Base-by-base conservation (phyloP, 192 early-diverging fungal species). In the Entomortierella chlamydospora region DNA sequence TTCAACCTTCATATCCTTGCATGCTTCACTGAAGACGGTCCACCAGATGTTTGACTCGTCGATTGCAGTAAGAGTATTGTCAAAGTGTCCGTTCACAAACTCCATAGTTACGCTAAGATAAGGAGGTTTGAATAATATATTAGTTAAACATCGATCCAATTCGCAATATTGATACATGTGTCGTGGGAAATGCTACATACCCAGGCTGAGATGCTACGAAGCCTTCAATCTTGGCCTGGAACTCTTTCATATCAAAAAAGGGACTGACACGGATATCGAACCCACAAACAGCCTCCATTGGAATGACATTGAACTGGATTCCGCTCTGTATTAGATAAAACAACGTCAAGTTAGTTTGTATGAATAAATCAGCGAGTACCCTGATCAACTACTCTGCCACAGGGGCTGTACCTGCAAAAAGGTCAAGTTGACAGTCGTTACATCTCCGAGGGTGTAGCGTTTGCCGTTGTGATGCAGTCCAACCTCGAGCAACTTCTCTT, bases 261-360 rank as follows among this genome's bases (percentile, higher is more conserved):
- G 95, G 94, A 22, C 91, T 84, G 34, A 95, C 87, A 64, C 94
- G 90, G 51, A 94, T 91, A 70, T 95, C 95, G 60, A 94, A 88
- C 11, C 85, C 85, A n/a, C 84, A 90, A 25, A 68, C 81, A 11
- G 89, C 92, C 66, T 77, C 84, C 65, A 91, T 88, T 1, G 93
- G 95, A 20, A 96, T 91, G 0, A 96, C 93, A 61, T 96, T 96
- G 72, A 86, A 84, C 82, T 96, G 94, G 31, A 89, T 85, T 28
- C 93, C 92, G 10, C 87, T 80, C 82, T 87, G 62, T 5, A 62
- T 61, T 33, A 25, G 12, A 29, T 9, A 61, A 30, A 31, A 47
- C 31, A 37, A 37, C 5, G 34, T 37, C 10, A 10, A 10, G 4
- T 37, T 37, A 37, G 34, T 37, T 37, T 4, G 34, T 37, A 7